phyloP scores from a whole-genome alignment of 208 protist species.

The Trypanosoma rangeli region DNA sequence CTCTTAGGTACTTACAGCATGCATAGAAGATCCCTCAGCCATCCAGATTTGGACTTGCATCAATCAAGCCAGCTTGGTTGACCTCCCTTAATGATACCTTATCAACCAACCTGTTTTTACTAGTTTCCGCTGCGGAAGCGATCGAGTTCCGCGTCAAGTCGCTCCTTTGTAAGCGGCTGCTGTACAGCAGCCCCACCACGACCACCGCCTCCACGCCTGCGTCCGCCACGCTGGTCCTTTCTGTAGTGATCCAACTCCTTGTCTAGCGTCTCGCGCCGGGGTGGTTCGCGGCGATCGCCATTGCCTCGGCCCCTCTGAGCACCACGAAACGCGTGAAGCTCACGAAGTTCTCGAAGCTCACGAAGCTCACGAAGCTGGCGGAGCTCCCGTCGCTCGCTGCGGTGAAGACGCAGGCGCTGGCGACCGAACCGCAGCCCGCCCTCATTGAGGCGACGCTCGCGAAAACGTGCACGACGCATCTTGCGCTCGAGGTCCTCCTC shows the following conservation, averaged over 20 bases:
- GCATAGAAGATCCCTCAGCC: not conserved
- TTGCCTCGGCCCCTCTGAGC: not conserved
- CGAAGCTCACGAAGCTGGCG: constrained; percentile 20
- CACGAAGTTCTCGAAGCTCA: constrained; percentile 17
- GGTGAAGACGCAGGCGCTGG: constrained; percentile 28
- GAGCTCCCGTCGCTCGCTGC: constrained; percentile 24
- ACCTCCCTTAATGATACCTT: not conserved
- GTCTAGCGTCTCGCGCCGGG: constrained; percentile 20
- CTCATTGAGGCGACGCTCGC: constrained; percentile 9
- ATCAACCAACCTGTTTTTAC: not conserved
- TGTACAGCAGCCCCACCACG: constrained; percentile 26
- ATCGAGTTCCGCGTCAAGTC: constrained; percentile 83
- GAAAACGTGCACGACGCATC: constrained; percentile 52
- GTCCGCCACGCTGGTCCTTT: constrained; percentile 15
- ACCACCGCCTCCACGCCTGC: constrained; percentile 26
- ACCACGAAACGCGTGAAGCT: constrained; percentile 10
- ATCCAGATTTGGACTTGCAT: not conserved
- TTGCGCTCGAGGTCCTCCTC: constrained; percentile 71
- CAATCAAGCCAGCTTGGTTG: not conserved
- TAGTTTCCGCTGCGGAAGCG: constrained; percentile 62
- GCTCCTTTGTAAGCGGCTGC: constrained; percentile 39
- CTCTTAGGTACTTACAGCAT: not conserved
- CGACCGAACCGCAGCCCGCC: constrained; percentile 29
- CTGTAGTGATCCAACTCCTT: constrained; percentile 23
- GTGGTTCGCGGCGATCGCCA: constrained; percentile 2